Base-by-base conservation (phyloP, 2,329 filamentous ascomycete genomes). In the Pochonia chlamydosporia region DNA sequence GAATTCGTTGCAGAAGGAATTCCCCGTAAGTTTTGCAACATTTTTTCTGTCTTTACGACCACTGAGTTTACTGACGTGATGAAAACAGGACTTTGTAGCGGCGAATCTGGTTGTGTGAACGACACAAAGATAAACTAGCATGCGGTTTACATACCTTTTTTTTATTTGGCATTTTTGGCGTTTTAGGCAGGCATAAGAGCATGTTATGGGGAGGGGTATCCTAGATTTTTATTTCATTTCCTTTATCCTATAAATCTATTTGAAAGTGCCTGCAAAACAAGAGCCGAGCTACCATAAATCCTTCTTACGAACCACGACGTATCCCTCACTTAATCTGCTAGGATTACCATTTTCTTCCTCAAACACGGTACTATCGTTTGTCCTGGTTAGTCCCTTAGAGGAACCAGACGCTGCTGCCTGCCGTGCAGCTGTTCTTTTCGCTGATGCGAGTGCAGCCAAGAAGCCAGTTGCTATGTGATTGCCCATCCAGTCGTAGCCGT, bases 1-100 rank as follows among this genome's bases (percentile, higher is more conserved):
- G 14, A 89, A 88, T 37, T 79, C 85, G 55, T 75, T 97, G 54
- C 86, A 93, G 64, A 81, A 81, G 54, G 81, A 88, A 61, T 89
- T 92, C 64, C 90, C 93, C 20, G 85, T 73, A 56, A 54, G 67
- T 64, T 30, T 26, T 40, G 1, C 2, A 8, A 10, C 30, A 26
- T n/a, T 24, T 44, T 25, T 37, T 26, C 10, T 45, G 30, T 20
- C 14, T 21, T 16, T 20, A n/a, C n/a, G n/a, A n/a, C n/a, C n/a
- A n/a, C n/a, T n/a, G n/a, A n/a, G n/a, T 11, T n/a, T 40, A 26
- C 46, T 49, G 36, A 54, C 13, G n/a, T 28, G 11, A 9, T 7
- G 11, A 26, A n/a, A 9, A 21, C 23, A 79, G 76, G 74, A 79
- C 28, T 82, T 82, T 56, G 79, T 82, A 37, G 73, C 75, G 20